Evolutionary conservation across 345 rosid genomes (phyloP).

Genomic region (Lenwebbia sp.): DNA sequence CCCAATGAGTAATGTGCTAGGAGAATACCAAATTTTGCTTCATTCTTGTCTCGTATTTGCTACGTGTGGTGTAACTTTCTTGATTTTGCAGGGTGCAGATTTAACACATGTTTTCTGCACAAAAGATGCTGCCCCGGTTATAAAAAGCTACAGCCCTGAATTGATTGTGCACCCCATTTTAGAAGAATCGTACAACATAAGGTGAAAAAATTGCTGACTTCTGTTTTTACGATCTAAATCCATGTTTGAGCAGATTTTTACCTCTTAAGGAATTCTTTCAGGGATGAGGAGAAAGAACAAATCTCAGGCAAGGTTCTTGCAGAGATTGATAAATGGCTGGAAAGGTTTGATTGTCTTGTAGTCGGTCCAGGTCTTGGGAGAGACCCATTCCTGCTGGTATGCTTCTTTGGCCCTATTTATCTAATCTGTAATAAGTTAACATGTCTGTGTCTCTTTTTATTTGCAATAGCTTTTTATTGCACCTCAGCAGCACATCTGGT

Average conservation of each 20-base stretch:
- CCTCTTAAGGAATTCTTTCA: conserved; percentile 11
- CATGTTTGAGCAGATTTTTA: not conserved
- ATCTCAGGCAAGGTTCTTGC: conserved; percentile 47
- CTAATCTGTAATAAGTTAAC: not conserved
- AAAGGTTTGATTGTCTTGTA: conserved; percentile 90
- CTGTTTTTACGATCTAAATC: not conserved
- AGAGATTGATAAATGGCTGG: conserved; percentile 88
- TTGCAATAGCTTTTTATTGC: not conserved
- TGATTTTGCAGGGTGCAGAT: conserved; percentile 66
- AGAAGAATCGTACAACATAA: conserved; percentile 70
- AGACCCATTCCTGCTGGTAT: conserved; percentile 80
- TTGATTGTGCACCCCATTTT: conserved; percentile 87
- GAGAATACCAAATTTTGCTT: not conserved
- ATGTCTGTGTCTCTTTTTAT: not conserved
- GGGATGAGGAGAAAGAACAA: conserved; percentile 39
- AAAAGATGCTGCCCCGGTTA: conserved; percentile 87
- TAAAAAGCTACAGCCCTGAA: conserved; percentile 96
- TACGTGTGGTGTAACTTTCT: not conserved
- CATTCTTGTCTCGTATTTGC: not conserved
- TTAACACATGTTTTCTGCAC: conserved; percentile 97
- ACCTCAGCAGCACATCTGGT: not conserved
- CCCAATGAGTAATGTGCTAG: not conserved
- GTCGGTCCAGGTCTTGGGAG: conserved; percentile 99
- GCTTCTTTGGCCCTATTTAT: not conserved
- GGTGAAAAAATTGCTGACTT: conserved; percentile 16